Evolutionary conservation across 2,329 filamentous ascomycete species (phyloP), one percentile per base, ranked within the genome.

Genomic region (Macrophomina phaseolina): DNA sequence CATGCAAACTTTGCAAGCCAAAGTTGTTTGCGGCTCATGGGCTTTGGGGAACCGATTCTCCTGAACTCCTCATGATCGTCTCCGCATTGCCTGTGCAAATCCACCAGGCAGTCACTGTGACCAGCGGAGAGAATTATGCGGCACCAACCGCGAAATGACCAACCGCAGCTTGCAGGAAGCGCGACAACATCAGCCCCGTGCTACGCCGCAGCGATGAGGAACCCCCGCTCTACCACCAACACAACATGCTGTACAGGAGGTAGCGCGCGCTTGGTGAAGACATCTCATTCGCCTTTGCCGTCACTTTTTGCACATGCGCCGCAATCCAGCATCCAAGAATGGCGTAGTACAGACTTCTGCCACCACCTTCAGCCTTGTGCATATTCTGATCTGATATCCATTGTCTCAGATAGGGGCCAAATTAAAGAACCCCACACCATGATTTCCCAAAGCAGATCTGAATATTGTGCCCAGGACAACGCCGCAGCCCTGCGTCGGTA

Each of bases 351-450:
- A 16, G 12, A 28, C 18, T 3, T 18, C 45, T 16, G 38, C 58
- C 5, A 6, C 14, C 34, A 23, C 12, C 3, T 28, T 30, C 45
- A 62, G 58, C 58, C 45, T 36, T 62, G 58, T 49, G 30, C 58
- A 62, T 34, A 28, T 32, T 38, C 42, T 38, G 58, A 48, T 38
- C 58, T 38, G 45, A n/a, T 38, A 28, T 49, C 11, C 32, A 62
- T 49, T 62, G 58, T 62, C 58, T 62, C 58, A 62, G 58, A 49
- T 49, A 62, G 58, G 58, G 58, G 58, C 58, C 58, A 62, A 62
- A 62, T 62, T 62, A 49, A 62, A 49, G 42, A 62, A 49, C 58
- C 58, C 58, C 58, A 62, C 58, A 28, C 30, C 28, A 49, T 62
- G 55, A 60, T 60, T 46, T 60, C 55, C 55, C 55, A n/a, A 60